Evolutionary conservation across 805 yeast genomes (phyloP).

Genomic region (Candida gorgasii): DNA sequence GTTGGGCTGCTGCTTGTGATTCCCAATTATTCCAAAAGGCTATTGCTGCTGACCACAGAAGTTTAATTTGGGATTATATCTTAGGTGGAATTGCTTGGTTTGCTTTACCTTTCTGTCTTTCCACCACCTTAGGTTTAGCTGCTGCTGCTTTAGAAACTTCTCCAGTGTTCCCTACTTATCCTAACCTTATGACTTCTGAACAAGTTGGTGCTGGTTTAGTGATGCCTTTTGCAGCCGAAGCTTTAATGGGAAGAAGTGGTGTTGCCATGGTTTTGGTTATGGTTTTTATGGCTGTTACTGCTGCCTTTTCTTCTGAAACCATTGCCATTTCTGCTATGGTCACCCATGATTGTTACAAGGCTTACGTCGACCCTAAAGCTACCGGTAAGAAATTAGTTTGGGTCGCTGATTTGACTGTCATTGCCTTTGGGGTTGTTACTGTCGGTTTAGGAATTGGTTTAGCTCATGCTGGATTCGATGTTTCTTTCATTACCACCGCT

Average conservation of each 20-base stretch:
- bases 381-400: slow-evolving; percentile 24
- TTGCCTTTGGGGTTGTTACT: slow-evolving; percentile 24
- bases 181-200: slow-evolving; percentile 15
- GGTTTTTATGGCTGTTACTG: slow-evolving; percentile 42
- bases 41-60: slow-evolving; percentile 26
- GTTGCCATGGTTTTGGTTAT: slow-evolving; percentile 28
- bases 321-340: slow-evolving; percentile 40
- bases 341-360: slow-evolving; percentile 27
- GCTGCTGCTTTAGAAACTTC: slow-evolving; percentile 26
- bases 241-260: slow-evolving; percentile 28
- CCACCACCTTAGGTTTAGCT: slow-evolving; percentile 38
- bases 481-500: slow-evolving; percentile 30
- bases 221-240: slow-evolving; percentile 22
- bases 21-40: slow-evolving; percentile 27
- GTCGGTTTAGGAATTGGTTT: slow-evolving; percentile 23
- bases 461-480: slow-evolving; percentile 25
- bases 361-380: slow-evolving; percentile 24
- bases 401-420: slow-evolving; percentile 22
- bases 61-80: slow-evolving; percentile 23
- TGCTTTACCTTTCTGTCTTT: slow-evolving; percentile 25
- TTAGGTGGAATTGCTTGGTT: slow-evolving; percentile 27
- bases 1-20: slow-evolving; percentile 20
- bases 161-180: slow-evolving; percentile 18
- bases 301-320: slow-evolving; percentile 43
- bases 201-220: slow-evolving; percentile 25